Base-by-base conservation (phyloP, 2,329 filamentous ascomycete species). In the Paraphaeosphaeria sporulosa region DNA sequence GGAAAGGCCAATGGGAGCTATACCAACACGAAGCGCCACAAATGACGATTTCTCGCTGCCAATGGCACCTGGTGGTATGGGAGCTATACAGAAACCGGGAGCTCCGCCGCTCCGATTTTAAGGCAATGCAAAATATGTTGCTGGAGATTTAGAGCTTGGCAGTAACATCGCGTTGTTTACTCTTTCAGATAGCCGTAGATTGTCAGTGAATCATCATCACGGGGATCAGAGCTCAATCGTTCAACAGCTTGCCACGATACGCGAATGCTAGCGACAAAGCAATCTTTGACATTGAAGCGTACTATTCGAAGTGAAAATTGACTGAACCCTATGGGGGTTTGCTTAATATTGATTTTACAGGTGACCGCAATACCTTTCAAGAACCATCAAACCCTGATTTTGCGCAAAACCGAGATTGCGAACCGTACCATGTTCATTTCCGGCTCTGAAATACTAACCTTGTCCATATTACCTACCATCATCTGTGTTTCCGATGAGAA, bases 41-140 rank as follows among this genome's bases (percentile, higher is more conserved):
- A 27, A 23, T 36, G 27, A 47, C 21, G 40, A 55, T 23, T 13
- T 46, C 5, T 50, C 38, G 27, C 32, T 44, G 36, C 47, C 47
- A 23, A 46, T 30, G 36, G 21, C 49, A 19, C 25, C 40, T 12
- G 51, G 57, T 46, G 57, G 60, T 51, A 36, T 27, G 36, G 44
- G 54, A 15, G 60, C 50, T 23, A 43, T 59, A 34, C 47, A 57
- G 7, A 19, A 46, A 17, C 57, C 60, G 44, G 56, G 53, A 36
- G 42, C 36, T 12, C 34, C 54, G 23, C 21, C 21, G 19, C 23
- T 23, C 27, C 23, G 17, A 10, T 30, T 12, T 10, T 13, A 47
- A 9, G 23, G 4, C 7, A 47, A 30, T 34, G 25, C 23, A 17
- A 36, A 55, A 12, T 55, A 55, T 52, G 55, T 52, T 6, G 48